These are phyloP conservation scores for Mucor mucedo DNA, from an alignment of 371 early-diverging fungal species.

Conservation along the genomic window DNA sequence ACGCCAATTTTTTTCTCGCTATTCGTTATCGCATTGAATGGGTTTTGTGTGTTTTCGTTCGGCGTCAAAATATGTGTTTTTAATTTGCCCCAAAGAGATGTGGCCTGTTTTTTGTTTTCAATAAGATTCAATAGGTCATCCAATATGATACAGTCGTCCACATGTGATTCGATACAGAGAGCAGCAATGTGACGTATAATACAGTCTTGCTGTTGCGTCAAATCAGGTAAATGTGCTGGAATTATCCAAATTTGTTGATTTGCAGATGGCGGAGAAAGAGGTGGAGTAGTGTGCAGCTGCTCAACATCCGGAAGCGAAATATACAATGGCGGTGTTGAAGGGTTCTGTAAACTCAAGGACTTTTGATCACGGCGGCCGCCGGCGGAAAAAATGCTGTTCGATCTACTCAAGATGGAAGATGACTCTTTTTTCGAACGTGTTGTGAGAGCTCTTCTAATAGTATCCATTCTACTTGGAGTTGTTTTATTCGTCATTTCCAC, in stretches of 20 bases:
- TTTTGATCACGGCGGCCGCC: conserved; percentile 7
- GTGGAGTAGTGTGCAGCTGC: conserved; percentile 20
- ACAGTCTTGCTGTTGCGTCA: conserved; percentile 20
- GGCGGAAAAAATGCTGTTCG: background rate
- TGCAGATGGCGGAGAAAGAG: conserved; percentile 27
- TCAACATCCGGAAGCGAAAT: conserved; percentile 26
- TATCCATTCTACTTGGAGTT: conserved; percentile 17
- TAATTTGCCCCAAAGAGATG: conserved; percentile 29
- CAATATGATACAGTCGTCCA: background rate
- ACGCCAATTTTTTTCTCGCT: conserved; percentile 23
- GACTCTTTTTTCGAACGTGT: conserved; percentile 17
- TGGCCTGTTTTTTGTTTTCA: conserved; percentile 8
- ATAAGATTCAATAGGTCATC: conserved; percentile 12
- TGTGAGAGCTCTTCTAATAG: conserved; percentile 26
- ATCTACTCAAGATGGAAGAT: background rate
- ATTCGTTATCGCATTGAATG: background rate
- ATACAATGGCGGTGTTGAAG: conserved; percentile 10
- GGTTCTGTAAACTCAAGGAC: conserved; percentile 11
- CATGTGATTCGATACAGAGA: conserved; percentile 15
- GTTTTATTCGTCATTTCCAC: background rate
- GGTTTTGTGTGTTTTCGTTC: background rate
- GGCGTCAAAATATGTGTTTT: conserved; percentile 32
- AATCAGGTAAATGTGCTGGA: conserved; percentile 16
- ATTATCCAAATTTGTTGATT: conserved; percentile 20
- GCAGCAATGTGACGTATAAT: conserved; percentile 26